Conservation (phyloP, 192 early-diverging fungal species). For the Obelidium mucronatum region DNA sequence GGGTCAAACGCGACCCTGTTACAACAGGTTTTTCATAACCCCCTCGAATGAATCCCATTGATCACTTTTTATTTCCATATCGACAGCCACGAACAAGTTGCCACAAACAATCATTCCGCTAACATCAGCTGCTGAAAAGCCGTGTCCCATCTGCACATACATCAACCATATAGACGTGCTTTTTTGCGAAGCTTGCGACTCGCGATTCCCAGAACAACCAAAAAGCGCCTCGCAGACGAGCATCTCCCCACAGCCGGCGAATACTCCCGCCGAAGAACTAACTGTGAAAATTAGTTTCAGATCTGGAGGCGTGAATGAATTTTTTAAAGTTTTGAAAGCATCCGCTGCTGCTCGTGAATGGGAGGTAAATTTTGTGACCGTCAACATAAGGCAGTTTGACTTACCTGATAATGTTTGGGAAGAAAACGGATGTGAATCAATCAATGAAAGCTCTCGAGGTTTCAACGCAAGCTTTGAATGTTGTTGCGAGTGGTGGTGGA, state of each 20-base stretch:
- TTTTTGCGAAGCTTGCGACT: slow-evolving; percentile 86
- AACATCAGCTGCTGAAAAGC: slow-evolving; percentile 33
- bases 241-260: not conserved
- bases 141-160: slow-evolving; percentile 87
- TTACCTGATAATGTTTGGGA: too few relatives aligned
- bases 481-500: not conserved
- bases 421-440: too few relatives aligned
- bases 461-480: slow-evolving; percentile 3
- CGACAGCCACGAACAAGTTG: too few relatives aligned
- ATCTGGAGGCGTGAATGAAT: slow-evolving; percentile 68
- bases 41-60: too few relatives aligned
- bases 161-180: slow-evolving; percentile 83
- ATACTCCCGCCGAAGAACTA: not conserved
- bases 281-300: slow-evolving; percentile 81
- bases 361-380: slow-evolving; percentile 57
- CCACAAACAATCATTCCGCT: too few relatives aligned
- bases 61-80: too few relatives aligned
- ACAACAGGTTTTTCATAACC: not conserved
- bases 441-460: not conserved
- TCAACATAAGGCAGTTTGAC: not conserved
- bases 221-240: not conserved
- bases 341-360: slow-evolving; percentile 68
- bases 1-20: slow-evolving; percentile 33
- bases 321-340: slow-evolving; percentile 68
- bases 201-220: slow-evolving; percentile 55